Percentiles rank a stretch among this genome's conserved stretches.
Evolutionary conservation across 768 basidiomycete species (phyloP).

Genomic region (Mycena vitilis): DNA sequence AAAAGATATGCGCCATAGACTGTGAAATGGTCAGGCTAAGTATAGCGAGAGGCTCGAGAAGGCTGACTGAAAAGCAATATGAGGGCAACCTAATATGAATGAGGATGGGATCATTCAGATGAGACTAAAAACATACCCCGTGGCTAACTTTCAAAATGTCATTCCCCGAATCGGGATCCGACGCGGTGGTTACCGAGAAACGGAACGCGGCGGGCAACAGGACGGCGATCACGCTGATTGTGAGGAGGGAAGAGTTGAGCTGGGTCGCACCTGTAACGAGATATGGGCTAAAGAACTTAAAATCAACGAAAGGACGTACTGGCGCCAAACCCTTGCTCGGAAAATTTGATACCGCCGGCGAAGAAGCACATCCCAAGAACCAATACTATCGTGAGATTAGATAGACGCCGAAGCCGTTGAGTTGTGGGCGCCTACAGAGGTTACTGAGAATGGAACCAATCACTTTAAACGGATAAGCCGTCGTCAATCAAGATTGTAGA

Average conservation of each 20-base stretch:
- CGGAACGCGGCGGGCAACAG: constrained; percentile 87
- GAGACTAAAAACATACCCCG: constrained; percentile 62
- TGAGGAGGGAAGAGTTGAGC: constrained; percentile 80
- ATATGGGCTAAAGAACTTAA: not conserved
- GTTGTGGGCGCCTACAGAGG: constrained; percentile 63
- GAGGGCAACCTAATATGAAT: constrained; percentile 67
- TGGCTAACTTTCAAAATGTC: constrained; percentile 78
- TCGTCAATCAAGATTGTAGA: constrained; percentile 29
- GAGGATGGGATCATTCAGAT: not conserved
- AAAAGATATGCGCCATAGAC: constrained; percentile 82
- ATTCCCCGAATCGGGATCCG: constrained; percentile 47
- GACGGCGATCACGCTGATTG: constrained; percentile 83
- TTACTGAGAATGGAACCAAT: constrained; percentile 91
- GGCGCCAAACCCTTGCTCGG: constrained; percentile 82
- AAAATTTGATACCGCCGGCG: constrained; percentile 81
- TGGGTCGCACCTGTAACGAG: constrained; percentile 65
- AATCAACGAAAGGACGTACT: constrained; percentile 64
- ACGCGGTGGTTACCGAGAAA: constrained; percentile 52
- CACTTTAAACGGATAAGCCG: constrained; percentile 56
- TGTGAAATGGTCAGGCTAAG: constrained; percentile 53
- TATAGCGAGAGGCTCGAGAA: constrained; percentile 37
- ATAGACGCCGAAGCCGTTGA: constrained; percentile 26
- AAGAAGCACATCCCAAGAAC: constrained; percentile 94
- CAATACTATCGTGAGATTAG: constrained; percentile 60
- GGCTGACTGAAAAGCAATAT: constrained; percentile 79